Evolutionary conservation across 208 protist genomes (phyloP).

Genomic region (Trypanosoma scelopori): DNA sequence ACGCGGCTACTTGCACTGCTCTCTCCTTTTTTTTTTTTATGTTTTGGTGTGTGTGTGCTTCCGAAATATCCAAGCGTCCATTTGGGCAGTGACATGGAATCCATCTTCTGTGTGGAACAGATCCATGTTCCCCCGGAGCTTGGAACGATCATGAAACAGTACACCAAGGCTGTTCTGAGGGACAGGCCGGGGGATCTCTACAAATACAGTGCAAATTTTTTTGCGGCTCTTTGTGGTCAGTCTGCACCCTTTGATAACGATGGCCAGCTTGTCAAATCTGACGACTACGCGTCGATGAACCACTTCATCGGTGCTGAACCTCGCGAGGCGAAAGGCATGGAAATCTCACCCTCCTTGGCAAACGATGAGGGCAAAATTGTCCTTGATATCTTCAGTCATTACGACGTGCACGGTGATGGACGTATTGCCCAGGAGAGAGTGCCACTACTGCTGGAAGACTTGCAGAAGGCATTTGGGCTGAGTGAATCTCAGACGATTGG

Average conservation of each 20-base stretch:
- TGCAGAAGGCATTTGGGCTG: slow-evolving; percentile 46
- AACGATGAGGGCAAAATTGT: slow-evolving; percentile 40
- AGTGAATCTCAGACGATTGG: slow-evolving; percentile 49
- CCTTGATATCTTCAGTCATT: slow-evolving; percentile 54
- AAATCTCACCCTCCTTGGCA: slow-evolving; percentile 3
- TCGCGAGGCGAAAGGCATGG: slow-evolving; percentile 21
- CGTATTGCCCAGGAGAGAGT: slow-evolving; percentile 39
- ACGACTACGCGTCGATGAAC: slow-evolving; percentile 12
- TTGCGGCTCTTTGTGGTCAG: slow-evolving; percentile 79
- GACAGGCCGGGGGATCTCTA: slow-evolving; percentile 83
- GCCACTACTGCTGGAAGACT: slow-evolving; percentile 52
- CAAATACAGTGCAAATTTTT: slow-evolving; percentile 94
- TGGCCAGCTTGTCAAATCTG: slow-evolving; percentile 55
- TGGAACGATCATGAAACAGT: slow-evolving; percentile 92
- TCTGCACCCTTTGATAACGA: slow-evolving; percentile 74
- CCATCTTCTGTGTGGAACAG: slow-evolving; percentile 90
- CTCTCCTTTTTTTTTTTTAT: slow-evolving; percentile 30
- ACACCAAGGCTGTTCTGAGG: slow-evolving; percentile 89
- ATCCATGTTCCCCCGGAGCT: slow-evolving; percentile 87
- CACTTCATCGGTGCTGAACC: slow-evolving; percentile 6
- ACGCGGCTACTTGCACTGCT: too few species aligned
- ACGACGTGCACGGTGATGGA: slow-evolving; percentile 50
- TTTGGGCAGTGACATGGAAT: slow-evolving; percentile 55
- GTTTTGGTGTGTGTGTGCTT: slow-evolving; percentile 3
- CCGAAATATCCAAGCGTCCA: slow-evolving; percentile 3